Conservation (phyloP, 139 green algal species). For the Microglena sp. region DNA sequence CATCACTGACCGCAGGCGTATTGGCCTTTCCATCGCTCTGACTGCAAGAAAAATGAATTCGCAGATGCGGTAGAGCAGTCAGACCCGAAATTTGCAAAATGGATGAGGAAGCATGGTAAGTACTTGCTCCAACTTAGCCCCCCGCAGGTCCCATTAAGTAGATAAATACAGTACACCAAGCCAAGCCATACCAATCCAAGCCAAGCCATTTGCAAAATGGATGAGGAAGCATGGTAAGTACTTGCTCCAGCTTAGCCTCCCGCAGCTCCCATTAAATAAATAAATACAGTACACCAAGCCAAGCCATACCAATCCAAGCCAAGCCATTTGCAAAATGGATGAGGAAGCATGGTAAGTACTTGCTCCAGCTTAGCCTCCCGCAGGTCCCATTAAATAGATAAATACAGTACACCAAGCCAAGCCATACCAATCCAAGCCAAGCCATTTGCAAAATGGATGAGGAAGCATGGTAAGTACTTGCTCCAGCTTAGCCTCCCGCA, state of each 20-base stretch:
- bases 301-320: background rate
- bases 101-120: slow-evolving; percentile 74
- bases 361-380: too few species aligned
- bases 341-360: slow-evolving; percentile 68
- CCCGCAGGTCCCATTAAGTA: slow-evolving; percentile 6
- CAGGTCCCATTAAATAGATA: slow-evolving; percentile 1
- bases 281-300: background rate
- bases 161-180: background rate
- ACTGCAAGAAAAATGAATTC: slow-evolving; percentile 83
- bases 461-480: slow-evolving; percentile 67
- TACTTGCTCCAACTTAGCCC: too few species aligned
- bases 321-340: slow-evolving; percentile 71
- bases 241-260: too few species aligned
- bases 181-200: background rate
- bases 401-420: background rate
- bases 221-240: slow-evolving; percentile 75
- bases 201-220: slow-evolving; percentile 59
- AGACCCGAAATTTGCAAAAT: slow-evolving; percentile 81
- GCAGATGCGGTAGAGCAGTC: slow-evolving; percentile 59
- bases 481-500: too few species aligned
- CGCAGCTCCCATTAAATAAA: slow-evolving; percentile 5
- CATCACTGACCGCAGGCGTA: too few species aligned
- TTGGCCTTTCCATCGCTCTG: slow-evolving; percentile 79
- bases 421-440: background rate
- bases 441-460: slow-evolving; percentile 75